Evolutionary conservation across 31 red algal genomes (phyloP).

Genomic region (Odonthalia washingtoniensis): DNA sequence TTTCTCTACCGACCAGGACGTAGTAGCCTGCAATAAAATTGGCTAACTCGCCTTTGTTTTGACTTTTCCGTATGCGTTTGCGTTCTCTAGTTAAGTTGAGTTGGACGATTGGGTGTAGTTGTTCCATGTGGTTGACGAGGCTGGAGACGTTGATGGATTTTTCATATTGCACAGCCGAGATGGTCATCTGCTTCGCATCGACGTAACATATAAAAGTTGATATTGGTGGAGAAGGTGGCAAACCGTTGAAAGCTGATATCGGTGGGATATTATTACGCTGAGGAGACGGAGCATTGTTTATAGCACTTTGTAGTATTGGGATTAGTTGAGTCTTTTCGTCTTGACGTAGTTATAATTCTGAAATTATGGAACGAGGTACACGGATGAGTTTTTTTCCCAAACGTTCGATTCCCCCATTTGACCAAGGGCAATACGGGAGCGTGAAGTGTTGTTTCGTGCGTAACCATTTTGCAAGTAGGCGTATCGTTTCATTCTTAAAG

Average conservation of each 20-base stretch:
- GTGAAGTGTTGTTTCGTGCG: neutral
- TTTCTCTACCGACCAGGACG: neutral
- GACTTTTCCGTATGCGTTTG: neutral
- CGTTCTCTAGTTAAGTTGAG: neutral
- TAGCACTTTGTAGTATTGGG: neutral
- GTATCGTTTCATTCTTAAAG: neutral
- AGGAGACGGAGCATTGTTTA: constrained; percentile 2
- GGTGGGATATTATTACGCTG: constrained; percentile 32
- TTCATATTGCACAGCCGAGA: neutral
- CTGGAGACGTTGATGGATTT: neutral
- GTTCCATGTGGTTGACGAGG: neutral
- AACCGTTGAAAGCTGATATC: constrained; percentile 9
- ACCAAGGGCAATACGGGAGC: neutral
- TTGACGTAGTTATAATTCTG: neutral
- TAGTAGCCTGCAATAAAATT: constrained; percentile 30
- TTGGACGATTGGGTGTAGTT: neutral
- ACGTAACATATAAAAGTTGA: constrained; percentile 8
- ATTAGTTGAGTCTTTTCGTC: neutral
- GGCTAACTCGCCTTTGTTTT: neutral
- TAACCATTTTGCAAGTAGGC: neutral
- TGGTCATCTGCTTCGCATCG: neutral
- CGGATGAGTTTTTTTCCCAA: neutral
- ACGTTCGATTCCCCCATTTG: neutral
- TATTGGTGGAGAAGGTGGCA: neutral
- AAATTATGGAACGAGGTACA: neutral